These are phyloP conservation scores for Nematocida major DNA, from an alignment of 371 early-diverging fungal species.

Conservation along the genomic window DNA sequence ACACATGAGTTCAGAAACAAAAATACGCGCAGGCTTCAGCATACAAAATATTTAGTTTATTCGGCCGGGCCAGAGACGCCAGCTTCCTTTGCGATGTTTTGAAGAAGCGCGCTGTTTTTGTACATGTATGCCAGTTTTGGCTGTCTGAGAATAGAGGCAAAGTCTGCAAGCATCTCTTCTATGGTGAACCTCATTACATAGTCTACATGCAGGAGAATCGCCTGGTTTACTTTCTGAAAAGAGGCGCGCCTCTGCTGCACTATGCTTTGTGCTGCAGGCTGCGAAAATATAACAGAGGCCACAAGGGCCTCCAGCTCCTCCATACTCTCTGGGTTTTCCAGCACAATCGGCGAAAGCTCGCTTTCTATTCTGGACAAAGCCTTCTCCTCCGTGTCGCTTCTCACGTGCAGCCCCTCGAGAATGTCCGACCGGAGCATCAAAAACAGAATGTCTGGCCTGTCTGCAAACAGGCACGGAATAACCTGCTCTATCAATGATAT, in stretches of 20 bases:
- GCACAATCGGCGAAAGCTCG: constrained; percentile 35
- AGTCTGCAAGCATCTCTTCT: too few relatives aligned
- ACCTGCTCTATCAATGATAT: neutral
- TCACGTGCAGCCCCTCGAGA: constrained; percentile 24
- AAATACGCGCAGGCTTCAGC: too few relatives aligned
- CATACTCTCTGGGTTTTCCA: constrained; percentile 9
- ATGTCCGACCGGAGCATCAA: constrained; percentile 18
- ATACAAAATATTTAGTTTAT: too few relatives aligned
- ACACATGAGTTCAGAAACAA: too few relatives aligned
- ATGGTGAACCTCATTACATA: too few relatives aligned
- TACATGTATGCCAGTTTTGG: too few relatives aligned
- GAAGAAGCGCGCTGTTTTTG: too few relatives aligned
- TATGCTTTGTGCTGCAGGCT: neutral
- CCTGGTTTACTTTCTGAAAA: neutral
- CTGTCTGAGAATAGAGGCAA: too few relatives aligned
- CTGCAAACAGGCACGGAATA: constrained; percentile 24
- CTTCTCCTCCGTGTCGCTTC: neutral
- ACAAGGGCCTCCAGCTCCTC: constrained; percentile 27
- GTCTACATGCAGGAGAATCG: neutral
- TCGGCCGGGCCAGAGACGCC: too few relatives aligned
- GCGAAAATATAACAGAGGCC: neutral
- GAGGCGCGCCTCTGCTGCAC: neutral
- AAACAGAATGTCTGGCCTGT: neutral
- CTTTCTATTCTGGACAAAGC: constrained; percentile 18
- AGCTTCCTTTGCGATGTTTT: too few relatives aligned